Conservation (phyloP, 1,284 basidiomycete genomes). For the Leucoagaricus sp. region DNA sequence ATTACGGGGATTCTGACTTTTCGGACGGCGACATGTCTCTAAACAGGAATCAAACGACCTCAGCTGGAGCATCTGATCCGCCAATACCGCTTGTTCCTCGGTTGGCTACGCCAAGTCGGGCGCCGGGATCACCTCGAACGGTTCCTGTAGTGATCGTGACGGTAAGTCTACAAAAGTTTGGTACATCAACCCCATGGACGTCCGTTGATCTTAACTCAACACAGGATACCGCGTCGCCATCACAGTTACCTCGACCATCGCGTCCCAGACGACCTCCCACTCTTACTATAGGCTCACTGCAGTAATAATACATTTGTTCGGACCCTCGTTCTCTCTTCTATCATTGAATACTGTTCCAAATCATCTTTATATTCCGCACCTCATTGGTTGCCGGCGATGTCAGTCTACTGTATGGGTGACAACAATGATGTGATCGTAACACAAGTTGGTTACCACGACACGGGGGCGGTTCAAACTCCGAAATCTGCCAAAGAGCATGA, state of each 20-base stretch:
- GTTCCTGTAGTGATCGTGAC: not conserved
- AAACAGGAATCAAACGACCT: not conserved
- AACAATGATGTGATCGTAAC: slow-evolving; percentile 4
- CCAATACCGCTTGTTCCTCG: slow-evolving; percentile 4
- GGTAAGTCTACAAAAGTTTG: slow-evolving; percentile 4
- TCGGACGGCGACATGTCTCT: not conserved
- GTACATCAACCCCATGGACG: not conserved
- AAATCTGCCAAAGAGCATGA: slow-evolving; percentile 9
- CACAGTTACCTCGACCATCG: not conserved
- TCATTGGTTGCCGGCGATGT: no score
- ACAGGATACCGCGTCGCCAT: slow-evolving; percentile 4
- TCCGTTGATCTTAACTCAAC: not conserved
- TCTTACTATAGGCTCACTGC: slow-evolving; percentile 5
- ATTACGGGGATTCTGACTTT: slow-evolving; percentile 25
- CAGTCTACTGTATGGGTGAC: no score
- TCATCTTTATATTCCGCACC: no score
- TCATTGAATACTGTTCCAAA: no score
- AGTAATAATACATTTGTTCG: slow-evolving; percentile 2
- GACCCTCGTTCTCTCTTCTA: not conserved
- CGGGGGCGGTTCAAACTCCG: slow-evolving; percentile 29
- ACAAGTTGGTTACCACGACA: slow-evolving; percentile 12
- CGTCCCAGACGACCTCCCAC: slow-evolving; percentile 11
- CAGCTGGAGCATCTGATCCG: not conserved
- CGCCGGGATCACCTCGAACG: not conserved
- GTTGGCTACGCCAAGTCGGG: not conserved